These are phyloP conservation scores for Candida pseudoglaebosa DNA, from an alignment of 805 yeast genomes.

Conservation along the genomic window DNA sequence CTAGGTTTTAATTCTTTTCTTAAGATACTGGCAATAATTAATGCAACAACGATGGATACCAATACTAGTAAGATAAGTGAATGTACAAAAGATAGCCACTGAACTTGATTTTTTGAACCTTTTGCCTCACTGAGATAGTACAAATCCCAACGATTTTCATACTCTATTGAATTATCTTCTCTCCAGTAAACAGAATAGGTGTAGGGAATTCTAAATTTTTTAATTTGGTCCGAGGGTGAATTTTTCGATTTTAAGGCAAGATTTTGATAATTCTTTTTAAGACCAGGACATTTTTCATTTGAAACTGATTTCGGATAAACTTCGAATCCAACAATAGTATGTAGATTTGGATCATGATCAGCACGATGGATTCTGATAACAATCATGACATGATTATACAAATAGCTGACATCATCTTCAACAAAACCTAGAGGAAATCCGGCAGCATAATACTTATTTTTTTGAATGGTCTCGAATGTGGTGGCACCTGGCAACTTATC, in stretches of 20 bases:
- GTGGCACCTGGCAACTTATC: constrained; percentile 90
- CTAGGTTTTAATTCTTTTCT: constrained; percentile 13
- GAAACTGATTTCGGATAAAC: constrained; percentile 80
- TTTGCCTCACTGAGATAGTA: constrained; percentile 55
- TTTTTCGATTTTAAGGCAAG: constrained; percentile 47
- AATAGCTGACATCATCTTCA: constrained; percentile 49
- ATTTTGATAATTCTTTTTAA: constrained; percentile 55
- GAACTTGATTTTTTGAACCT: constrained; percentile 48
- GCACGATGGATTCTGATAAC: constrained; percentile 66
- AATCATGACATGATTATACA: constrained; percentile 78
- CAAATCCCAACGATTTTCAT: constrained; percentile 70
- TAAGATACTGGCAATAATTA: constrained; percentile 55
- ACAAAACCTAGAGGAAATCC: constrained; percentile 84
- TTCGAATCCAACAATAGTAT: constrained; percentile 82
- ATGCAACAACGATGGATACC: constrained; percentile 60
- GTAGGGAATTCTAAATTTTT: constrained; percentile 55
- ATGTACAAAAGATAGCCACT: constrained; percentile 75
- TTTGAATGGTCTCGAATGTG: constrained; percentile 58
- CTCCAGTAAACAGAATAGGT: constrained; percentile 88
- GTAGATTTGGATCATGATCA: constrained; percentile 32
- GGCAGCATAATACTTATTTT: constrained; percentile 69
- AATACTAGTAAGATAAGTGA: constrained; percentile 62
- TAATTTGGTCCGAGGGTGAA: constrained; percentile 20
- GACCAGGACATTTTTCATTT: constrained; percentile 70
- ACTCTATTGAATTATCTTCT: constrained; percentile 64